Evolutionary conservation across 805 yeast genomes (phyloP).

Genomic region (Ogataea allantospora): DNA sequence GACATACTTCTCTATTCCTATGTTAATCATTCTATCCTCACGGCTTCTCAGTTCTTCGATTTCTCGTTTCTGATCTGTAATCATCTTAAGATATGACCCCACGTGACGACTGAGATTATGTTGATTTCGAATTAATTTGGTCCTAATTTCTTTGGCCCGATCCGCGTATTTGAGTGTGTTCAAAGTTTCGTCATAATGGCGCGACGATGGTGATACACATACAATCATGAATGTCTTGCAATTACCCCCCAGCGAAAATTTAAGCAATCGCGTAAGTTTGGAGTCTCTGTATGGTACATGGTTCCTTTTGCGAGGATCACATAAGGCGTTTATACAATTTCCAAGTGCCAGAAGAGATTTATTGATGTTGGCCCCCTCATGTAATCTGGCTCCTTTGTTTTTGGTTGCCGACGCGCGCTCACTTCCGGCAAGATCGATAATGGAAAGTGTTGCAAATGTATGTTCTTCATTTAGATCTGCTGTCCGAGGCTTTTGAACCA

Average conservation of each 20-base stretch:
- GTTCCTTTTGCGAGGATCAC: slow-evolving; percentile 62
- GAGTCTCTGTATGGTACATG: slow-evolving; percentile 93
- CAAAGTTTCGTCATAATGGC: slow-evolving; percentile 89
- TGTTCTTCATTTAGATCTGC: slow-evolving; percentile 66
- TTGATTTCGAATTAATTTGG: slow-evolving; percentile 70
- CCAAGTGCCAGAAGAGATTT: slow-evolving; percentile 86
- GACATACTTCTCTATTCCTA: slow-evolving; percentile 36
- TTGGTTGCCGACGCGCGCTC: slow-evolving; percentile 90
- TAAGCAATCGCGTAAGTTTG: slow-evolving; percentile 79
- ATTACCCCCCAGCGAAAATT: slow-evolving; percentile 89
- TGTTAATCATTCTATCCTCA: slow-evolving; percentile 44
- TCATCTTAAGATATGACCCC: slow-evolving; percentile 79
- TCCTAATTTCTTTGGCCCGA: slow-evolving; percentile 86
- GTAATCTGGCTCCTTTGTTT: slow-evolving; percentile 75
- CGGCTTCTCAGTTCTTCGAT: slow-evolving; percentile 64
- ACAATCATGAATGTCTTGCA: slow-evolving; percentile 96
- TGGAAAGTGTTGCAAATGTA: slow-evolving; percentile 75
- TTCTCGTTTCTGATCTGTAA: slow-evolving; percentile 73
- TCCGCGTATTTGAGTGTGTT: slow-evolving; percentile 90
- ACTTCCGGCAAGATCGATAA: slow-evolving; percentile 92
- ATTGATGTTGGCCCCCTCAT: slow-evolving; percentile 94
- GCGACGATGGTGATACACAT: slow-evolving; percentile 82
- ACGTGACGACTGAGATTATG: slow-evolving; percentile 79
- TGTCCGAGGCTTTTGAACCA: slow-evolving; percentile 55
- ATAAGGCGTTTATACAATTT: slow-evolving; percentile 88